Evolutionary conservation across 2,329 filamentous ascomycete species (phyloP), one percentile per base, ranked within the genome.

Genomic region (Botrytis sinoallii): DNA sequence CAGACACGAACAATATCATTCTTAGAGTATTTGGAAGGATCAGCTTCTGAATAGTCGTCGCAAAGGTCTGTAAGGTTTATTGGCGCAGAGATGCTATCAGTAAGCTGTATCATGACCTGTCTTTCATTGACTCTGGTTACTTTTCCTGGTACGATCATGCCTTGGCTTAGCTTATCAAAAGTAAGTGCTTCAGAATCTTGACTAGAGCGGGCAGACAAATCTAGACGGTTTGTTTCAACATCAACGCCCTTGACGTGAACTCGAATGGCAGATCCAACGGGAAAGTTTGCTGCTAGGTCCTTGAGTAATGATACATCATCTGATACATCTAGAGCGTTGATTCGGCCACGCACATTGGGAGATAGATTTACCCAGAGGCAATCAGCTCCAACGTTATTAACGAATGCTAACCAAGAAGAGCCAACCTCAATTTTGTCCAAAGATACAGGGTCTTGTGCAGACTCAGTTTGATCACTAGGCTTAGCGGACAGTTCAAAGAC

Each of bases 351-450:
- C 25, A 99, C 90, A 70, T 92, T 93, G 10, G 96, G 94, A 2
- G 95, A 94, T 35, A 99, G 84, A 80, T 94, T 98, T 64, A 97
- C 92, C 95, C 96, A 98, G 35, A 97, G 86, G 80, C 89, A 93
- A 76, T 93, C 90, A 42, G 93, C 88, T 35, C 88, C 88, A 75
- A 95, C 86, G 80, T 98, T 98, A 86, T 98, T 99, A 81, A 99
- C 89, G 80, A 95, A 98, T 1, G 92, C 95, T 69, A 97, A 83
- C 82, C 93, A 90, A 3, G 87, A 88, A 29, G 92, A 91, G 29
- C 92, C 94, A 69, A 89, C 84, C 78, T 91, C 86, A 75, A 99
- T 84, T 74, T 93, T 89, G 40, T 93, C 90, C 46, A 98, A 84
- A 12, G 90, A 89, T 64, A 97, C 84, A 1, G 91, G 84, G 71